These are phyloP conservation scores for Fusarium equiseti DNA, from an alignment of 2,329 filamentous ascomycete genomes.

Conservation along the genomic window DNA sequence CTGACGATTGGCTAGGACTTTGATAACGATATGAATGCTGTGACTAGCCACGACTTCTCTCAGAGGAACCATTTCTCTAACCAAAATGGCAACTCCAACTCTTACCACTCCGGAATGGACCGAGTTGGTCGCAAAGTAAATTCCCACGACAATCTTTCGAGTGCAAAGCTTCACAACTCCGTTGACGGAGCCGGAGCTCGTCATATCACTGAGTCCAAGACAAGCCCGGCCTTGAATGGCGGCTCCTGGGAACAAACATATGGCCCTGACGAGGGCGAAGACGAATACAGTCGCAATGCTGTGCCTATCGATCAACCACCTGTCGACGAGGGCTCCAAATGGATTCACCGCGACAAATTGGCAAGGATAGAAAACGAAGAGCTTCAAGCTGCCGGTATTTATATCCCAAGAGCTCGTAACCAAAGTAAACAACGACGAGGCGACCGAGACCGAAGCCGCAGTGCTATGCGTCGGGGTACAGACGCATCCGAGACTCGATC, in stretches of 20 bases:
- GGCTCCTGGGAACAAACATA: slow-evolving; percentile 31
- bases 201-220: slow-evolving; percentile 43
- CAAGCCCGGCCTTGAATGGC: slow-evolving; percentile 41
- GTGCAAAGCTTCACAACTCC: slow-evolving; percentile 41
- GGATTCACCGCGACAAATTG: slow-evolving; percentile 89
- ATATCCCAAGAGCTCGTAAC: slow-evolving; percentile 66
- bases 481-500: slow-evolving; percentile 50
- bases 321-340: slow-evolving; percentile 74
- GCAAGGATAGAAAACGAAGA: slow-evolving; percentile 85
- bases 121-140: slow-evolving; percentile 52
- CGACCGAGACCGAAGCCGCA: slow-evolving; percentile 52
- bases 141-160: slow-evolving; percentile 52
- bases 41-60: slow-evolving; percentile 35
- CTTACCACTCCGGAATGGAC: slow-evolving; percentile 46
- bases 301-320: slow-evolving; percentile 46
- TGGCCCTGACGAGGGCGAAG: slow-evolving; percentile 38
- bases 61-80: slow-evolving; percentile 32
- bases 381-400: slow-evolving; percentile 81
- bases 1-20: slow-evolving; percentile 39
- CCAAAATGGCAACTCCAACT: slow-evolving; percentile 47
- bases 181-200: slow-evolving; percentile 44
- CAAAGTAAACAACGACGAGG: slow-evolving; percentile 61
- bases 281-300: slow-evolving; percentile 47
- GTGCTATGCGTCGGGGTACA: slow-evolving; percentile 51
- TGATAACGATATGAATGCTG: slow-evolving; percentile 36